These are phyloP conservation scores for Acanthamoeba royreba DNA, from an alignment of 208 protist genomes.

Conservation along the genomic window DNA sequence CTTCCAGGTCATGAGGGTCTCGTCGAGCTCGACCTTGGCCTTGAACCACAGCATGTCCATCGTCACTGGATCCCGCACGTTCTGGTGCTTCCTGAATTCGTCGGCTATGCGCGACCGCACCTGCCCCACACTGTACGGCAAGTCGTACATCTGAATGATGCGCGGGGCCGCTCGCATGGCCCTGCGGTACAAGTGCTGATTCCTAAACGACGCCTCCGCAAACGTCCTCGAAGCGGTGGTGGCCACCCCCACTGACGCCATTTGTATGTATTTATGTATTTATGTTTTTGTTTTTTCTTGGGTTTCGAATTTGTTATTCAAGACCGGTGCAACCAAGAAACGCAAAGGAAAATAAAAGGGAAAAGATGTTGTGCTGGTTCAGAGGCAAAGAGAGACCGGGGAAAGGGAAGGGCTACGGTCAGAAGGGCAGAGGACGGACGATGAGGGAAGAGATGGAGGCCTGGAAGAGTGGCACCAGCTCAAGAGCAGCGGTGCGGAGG, in stretches of 20 bases:
- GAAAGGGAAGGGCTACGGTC: too few species aligned
- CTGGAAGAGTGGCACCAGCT: background rate
- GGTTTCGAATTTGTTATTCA: too few species aligned
- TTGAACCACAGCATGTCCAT: slow-evolving; percentile 33
- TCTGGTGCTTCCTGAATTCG: slow-evolving; percentile 40
- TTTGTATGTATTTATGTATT: too few species aligned
- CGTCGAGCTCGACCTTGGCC: slow-evolving; percentile 8
- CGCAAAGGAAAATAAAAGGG: too few species aligned
- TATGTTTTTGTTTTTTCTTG: too few species aligned
- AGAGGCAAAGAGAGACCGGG: too few species aligned
- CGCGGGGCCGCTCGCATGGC: background rate
- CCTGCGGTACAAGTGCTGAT: background rate
- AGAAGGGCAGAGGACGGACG: background rate
- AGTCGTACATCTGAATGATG: slow-evolving; percentile 38
- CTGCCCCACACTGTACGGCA: background rate
- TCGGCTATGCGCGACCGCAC: background rate
- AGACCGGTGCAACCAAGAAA: too few species aligned
- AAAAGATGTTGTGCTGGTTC: too few species aligned
- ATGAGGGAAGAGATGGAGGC: background rate
- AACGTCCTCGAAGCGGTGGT: background rate
- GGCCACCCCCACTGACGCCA: background rate
- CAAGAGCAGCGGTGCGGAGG: background rate
- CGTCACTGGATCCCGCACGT: background rate
- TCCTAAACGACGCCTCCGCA: background rate
- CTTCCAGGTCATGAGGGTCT: background rate